phyloP scores from a whole-genome alignment of 208 protist species.

The Trypanosoma conorhini region DNA sequence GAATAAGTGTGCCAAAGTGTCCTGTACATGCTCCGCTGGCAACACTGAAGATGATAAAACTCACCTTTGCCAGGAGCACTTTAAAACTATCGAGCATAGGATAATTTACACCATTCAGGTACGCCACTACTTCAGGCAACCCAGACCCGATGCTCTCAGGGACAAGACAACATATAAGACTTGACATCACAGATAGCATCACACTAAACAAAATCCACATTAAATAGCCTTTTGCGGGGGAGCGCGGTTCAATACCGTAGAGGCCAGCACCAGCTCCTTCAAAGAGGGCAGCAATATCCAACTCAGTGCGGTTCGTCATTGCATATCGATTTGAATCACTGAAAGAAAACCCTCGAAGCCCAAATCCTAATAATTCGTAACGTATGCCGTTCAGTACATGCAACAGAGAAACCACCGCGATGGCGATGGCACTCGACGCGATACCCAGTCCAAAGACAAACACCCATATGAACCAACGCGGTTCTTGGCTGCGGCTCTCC shows the following conservation, averaged over 20 bases:
- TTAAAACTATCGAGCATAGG: slow-evolving; percentile 38
- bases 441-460: slow-evolving; percentile 51
- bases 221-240: slow-evolving; percentile 32
- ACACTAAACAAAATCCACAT: slow-evolving; percentile 40
- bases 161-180: slow-evolving; percentile 36
- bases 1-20: slow-evolving; percentile 49
- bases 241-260: slow-evolving; percentile 32
- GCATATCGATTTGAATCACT: slow-evolving; percentile 14
- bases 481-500: slow-evolving; percentile 50
- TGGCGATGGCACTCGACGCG: slow-evolving; percentile 36
- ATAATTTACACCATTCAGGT: slow-evolving; percentile 57
- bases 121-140: slow-evolving; percentile 50
- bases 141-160: slow-evolving; percentile 44
- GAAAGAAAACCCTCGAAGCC: slow-evolving; percentile 42
- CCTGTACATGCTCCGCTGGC: slow-evolving; percentile 52
- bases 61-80: slow-evolving; percentile 43
- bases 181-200: slow-evolving; percentile 33
- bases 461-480: slow-evolving; percentile 69
- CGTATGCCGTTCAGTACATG: slow-evolving; percentile 48
- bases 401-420: slow-evolving; percentile 35
- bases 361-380: slow-evolving; percentile 52
- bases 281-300: slow-evolving; percentile 32
- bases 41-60: slow-evolving; percentile 35
- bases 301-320: background rate
- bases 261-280: slow-evolving; percentile 29